These are phyloP conservation scores for Xerocomellus amylosporus DNA, from an alignment of 768 basidiomycete genomes.

Conservation along the genomic window DNA sequence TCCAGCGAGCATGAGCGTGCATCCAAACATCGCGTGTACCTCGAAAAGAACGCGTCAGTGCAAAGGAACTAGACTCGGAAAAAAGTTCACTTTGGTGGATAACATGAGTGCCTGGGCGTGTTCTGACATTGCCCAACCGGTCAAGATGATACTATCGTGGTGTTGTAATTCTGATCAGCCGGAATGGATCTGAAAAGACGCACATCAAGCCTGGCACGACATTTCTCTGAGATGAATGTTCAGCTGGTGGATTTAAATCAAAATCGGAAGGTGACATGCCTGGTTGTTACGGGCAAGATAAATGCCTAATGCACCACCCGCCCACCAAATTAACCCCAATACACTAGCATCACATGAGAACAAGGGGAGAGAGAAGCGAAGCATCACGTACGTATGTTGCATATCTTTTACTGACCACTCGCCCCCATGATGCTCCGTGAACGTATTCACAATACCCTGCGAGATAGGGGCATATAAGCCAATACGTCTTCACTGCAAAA, in stretches of 20 bases:
- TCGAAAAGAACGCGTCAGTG: constrained; percentile 25
- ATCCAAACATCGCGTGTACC: constrained; percentile 86
- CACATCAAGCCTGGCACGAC: constrained; percentile 83
- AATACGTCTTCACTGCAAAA: background rate
- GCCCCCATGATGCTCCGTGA: constrained; percentile 84
- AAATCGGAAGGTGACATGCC: constrained; percentile 35
- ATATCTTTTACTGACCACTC: constrained; percentile 89
- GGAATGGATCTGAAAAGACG: constrained; percentile 20
- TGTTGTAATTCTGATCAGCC: background rate
- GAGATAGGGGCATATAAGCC: background rate
- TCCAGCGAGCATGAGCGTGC: constrained; percentile 82
- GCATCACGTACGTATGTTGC: constrained; percentile 77
- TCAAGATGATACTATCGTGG: constrained; percentile 68
- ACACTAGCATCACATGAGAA: constrained; percentile 41
- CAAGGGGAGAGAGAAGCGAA: background rate
- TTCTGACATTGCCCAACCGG: constrained; percentile 92
- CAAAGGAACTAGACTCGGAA: background rate
- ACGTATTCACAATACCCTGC: constrained; percentile 70
- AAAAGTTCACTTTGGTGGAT: constrained; percentile 63
- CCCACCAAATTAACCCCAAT: constrained; percentile 66
- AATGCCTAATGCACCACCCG: constrained; percentile 87
- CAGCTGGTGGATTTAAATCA: background rate
- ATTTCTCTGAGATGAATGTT: constrained; percentile 48
- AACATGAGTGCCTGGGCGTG: constrained; percentile 84
- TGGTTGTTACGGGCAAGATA: constrained; percentile 77